Evolutionary conservation across 1,284 basidiomycete species (phyloP).

Genomic region (Trametes pubescens): DNA sequence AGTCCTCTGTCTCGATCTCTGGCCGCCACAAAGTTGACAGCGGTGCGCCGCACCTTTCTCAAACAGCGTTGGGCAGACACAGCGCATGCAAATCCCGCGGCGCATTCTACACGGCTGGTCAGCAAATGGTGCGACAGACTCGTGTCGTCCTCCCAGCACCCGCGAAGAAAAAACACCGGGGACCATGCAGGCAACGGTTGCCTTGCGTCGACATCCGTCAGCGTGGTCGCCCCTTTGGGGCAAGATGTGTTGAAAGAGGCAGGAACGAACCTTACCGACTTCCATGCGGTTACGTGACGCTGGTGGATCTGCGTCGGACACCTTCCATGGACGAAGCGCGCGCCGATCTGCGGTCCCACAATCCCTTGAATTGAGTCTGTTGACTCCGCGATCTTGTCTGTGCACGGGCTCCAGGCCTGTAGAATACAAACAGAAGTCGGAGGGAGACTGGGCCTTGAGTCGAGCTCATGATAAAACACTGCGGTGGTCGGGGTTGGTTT

Average conservation of each 20-base stretch:
- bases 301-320: conserved; percentile 14
- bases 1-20: conserved; percentile 10
- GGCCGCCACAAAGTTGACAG: conserved; percentile 1
- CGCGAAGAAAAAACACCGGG: not conserved
- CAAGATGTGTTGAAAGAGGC: not conserved
- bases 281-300: conserved; percentile 25
- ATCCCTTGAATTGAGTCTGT: no score
- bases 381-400: no score
- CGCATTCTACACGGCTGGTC: not conserved
- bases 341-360: conserved; percentile 4
- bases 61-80: not conserved
- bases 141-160: not conserved
- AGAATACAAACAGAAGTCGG: no score
- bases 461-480: no score
- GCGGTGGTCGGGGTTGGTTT: no score
- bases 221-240: not conserved
- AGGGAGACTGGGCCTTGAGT: no score
- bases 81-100: not conserved
- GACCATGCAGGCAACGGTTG: not conserved
- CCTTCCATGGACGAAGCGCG: not conserved
- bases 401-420: no score
- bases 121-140: not conserved
- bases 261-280: conserved; percentile 13
- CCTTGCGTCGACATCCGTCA: not conserved
- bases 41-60: not conserved